Conservation (phyloP, 2,329 filamentous ascomycete species). For the Scedosporium aurantiacum region DNA sequence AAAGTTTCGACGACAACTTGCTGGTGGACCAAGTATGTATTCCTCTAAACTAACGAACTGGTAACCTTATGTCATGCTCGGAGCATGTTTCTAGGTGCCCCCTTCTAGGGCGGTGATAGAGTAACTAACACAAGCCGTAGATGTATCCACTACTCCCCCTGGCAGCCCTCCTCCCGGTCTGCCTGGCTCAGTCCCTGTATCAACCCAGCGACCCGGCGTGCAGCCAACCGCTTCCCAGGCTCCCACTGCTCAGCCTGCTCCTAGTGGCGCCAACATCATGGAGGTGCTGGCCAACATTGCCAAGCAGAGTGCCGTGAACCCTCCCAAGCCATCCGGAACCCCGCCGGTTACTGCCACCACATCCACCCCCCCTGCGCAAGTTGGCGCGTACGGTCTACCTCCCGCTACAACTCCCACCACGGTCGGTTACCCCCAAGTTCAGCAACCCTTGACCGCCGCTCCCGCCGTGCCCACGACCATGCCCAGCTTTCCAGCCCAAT, state of each 20-base stretch:
- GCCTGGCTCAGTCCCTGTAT: conserved; percentile 13
- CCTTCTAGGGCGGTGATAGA: background rate
- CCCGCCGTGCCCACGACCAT: conserved; percentile 9
- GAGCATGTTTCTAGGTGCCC: no score
- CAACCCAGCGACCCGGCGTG: background rate
- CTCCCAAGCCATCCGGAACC: conserved; percentile 12
- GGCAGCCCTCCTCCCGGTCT: conserved; percentile 44
- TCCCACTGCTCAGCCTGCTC: conserved; percentile 13
- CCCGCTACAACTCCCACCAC: conserved; percentile 20
- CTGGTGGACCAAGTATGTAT: conserved; percentile 40
- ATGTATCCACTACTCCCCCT: conserved; percentile 60
- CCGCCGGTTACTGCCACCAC: conserved; percentile 15
- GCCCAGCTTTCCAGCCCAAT: background rate
- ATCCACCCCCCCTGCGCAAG: conserved; percentile 29
- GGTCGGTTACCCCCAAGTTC: conserved; percentile 18
- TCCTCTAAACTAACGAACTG: background rate
- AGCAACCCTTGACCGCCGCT: conserved; percentile 10
- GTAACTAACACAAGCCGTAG: conserved; percentile 24
- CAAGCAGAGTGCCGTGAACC: conserved; percentile 52
- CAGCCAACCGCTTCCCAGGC: conserved; percentile 11
- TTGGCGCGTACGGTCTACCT: conserved; percentile 24
- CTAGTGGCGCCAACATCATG: conserved; percentile 24
- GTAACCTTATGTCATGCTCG: no score
- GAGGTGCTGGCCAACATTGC: conserved; percentile 73
- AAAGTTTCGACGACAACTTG: conserved; percentile 71